Percentiles rank a stretch among this genome's conserved stretches.
phyloP scores from a whole-genome alignment of 257 asterid genomes.

The Solanum dulcamara region DNA sequence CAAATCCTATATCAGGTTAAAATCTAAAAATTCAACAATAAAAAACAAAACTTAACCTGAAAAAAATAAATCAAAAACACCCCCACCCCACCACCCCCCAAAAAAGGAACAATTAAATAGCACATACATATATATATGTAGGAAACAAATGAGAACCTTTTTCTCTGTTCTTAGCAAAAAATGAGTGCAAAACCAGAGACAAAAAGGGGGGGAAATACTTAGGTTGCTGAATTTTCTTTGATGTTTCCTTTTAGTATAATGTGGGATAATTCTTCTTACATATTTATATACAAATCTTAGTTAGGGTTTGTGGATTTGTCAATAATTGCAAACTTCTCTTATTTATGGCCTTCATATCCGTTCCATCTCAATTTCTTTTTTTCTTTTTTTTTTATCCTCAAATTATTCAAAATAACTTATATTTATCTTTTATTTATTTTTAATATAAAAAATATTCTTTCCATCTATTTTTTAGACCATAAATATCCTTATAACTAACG shows the following conservation, averaged over 20 bases:
- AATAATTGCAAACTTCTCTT: neutral
- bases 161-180: neutral
- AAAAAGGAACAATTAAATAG: neutral
- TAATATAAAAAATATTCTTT: too few species aligned
- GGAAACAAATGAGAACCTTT: neutral
- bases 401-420: too few species aligned
- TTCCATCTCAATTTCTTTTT: neutral
- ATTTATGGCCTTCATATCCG: neutral
- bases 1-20: neutral
- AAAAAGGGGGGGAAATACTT: neutral
- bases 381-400: too few species aligned
- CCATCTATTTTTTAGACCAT: too few species aligned
- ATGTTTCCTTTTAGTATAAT: neutral
- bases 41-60: neutral
- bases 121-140: neutral
- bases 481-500: too few species aligned
- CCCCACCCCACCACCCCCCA: too few species aligned
- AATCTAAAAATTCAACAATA: neutral
- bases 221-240: neutral
- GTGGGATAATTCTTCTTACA: neutral
- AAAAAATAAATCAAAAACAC: too few species aligned
- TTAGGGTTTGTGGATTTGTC: neutral
- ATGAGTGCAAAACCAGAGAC: neutral
- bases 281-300: too few species aligned
- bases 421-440: too few species aligned